Conservation (phyloP, 1,284 basidiomycete species). For the Rhizoctonia solani region DNA sequence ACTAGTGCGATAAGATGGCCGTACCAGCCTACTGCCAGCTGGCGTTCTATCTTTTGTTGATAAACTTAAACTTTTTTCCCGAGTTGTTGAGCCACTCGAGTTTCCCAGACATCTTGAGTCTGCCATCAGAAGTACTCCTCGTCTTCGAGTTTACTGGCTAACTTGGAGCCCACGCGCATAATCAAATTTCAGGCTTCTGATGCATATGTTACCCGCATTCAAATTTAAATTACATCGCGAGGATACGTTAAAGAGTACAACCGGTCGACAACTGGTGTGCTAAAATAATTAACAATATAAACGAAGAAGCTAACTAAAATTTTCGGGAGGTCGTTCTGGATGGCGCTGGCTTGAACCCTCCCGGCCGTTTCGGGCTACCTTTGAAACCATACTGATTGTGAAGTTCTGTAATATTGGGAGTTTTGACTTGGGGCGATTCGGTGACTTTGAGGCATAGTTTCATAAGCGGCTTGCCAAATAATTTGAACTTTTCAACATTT, state of each 20-base stretch:
- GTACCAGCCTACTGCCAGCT: too few relatives aligned
- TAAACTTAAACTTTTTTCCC: too few relatives aligned
- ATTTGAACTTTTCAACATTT: neutral
- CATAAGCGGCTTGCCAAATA: slow-evolving; percentile 26
- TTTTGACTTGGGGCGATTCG: neutral
- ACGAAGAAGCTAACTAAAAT: neutral
- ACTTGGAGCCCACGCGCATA: too few relatives aligned
- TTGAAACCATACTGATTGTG: slow-evolving; percentile 26
- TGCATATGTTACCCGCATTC: neutral
- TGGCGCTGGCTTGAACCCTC: slow-evolving; percentile 28
- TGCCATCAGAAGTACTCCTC: too few relatives aligned
- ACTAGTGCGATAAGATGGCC: too few relatives aligned
- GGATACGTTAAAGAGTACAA: neutral
- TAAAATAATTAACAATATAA: slow-evolving; percentile 22
- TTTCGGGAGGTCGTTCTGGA: slow-evolving; percentile 22
- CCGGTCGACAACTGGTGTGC: neutral
- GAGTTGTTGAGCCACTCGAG: too few relatives aligned
- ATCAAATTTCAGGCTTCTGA: too few relatives aligned
- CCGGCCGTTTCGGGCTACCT: slow-evolving; percentile 15
- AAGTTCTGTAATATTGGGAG: slow-evolving; percentile 22
- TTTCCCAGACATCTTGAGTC: too few relatives aligned
- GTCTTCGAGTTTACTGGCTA: too few relatives aligned
- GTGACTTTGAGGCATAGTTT: slow-evolving; percentile 13
- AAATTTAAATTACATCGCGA: too few relatives aligned
- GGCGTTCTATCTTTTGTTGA: too few relatives aligned